Evolutionary conservation across 768 basidiomycete species (phyloP), one percentile per base, ranked within the genome.

Genomic region (Suillus alpinus): DNA sequence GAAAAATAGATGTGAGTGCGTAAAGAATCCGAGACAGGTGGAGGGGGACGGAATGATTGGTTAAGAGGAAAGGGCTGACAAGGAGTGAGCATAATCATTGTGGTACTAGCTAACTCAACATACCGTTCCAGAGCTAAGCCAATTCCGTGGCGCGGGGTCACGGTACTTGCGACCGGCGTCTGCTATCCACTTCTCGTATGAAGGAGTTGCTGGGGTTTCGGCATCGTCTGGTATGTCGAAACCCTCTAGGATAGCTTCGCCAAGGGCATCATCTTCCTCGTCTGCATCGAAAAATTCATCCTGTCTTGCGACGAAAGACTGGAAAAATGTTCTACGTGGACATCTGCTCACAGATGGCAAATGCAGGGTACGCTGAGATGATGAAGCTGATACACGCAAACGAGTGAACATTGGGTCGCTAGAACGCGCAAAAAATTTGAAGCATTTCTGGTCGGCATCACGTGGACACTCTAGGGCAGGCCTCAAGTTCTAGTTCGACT

Each of bases 31-130:
- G 92, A 89, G 51, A 92, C 75, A 6, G 94, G 93, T 6, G 84
- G 73, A 12, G 89, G 90, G 6, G 94, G 94, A 65, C 82, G 84
- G 75, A 95, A 96, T 1, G 89, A 85, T 6, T 85, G 85, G 68
- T 96, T 95, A 74, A 91, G 78, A 13, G 92, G 91, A 71, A 95
- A 95, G 0, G 92, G 93, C 92, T 95, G 60, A 18, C 58, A 0
- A 12, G 40, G 4, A 16, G 12, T 53, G 66, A 14, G 64, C 57
- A 43, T 26, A 5, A 47, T 6, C 2, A 37, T 23, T 26, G 55
- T 63, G 34, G 41, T 55, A 32, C 63, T 34, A 51, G 60, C 49
- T 36, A 69, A 70, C 71, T 64, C 67, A 68, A 79, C 81, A 77
- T 74, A 86, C 87, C 77, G 81, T 78, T 65, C 78, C 73, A 36